phyloP scores from a whole-genome alignment of 345 rosid genomes.

The Hypericum perforatum region DNA sequence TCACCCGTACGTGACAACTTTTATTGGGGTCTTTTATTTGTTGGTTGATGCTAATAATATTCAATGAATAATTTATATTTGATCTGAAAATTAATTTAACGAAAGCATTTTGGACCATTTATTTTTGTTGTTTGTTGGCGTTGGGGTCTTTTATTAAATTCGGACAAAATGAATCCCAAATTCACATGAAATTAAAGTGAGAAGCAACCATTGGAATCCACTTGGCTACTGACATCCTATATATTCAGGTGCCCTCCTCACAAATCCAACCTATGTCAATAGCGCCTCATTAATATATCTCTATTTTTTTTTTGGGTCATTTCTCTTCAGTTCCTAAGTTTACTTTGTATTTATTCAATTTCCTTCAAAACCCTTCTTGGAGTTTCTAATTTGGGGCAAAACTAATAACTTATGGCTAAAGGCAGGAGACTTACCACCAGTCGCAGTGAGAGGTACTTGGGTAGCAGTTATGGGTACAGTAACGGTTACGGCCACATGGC shows the following conservation, averaged over 20 bases:
- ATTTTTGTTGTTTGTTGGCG: not conserved
- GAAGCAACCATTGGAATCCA: not conserved
- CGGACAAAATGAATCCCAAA: slow-evolving; percentile 43
- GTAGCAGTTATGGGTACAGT: slow-evolving; percentile 10
- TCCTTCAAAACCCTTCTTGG: not conserved
- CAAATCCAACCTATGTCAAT: slow-evolving; percentile 15
- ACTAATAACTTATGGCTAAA: slow-evolving; percentile 39
- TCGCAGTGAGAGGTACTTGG: slow-evolving; percentile 64
- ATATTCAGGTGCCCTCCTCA: slow-evolving; percentile 18
- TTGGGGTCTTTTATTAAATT: slow-evolving; percentile 11
- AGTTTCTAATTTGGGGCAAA: too few species aligned
- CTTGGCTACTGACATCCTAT: slow-evolving; percentile 9
- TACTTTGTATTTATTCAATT: not conserved
- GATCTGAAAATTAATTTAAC: too few species aligned
- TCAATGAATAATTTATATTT: too few species aligned
- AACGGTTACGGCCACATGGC: slow-evolving; percentile 18
- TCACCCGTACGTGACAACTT: too few species aligned
- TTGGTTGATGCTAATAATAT: too few species aligned
- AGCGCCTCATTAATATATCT: slow-evolving; percentile 10
- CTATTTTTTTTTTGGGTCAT: not conserved
- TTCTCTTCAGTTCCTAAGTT: not conserved
- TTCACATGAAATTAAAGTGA: slow-evolving; percentile 37
- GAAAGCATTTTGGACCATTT: too few species aligned
- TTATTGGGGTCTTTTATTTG: too few species aligned
- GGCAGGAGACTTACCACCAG: slow-evolving; percentile 63